Evolutionary conservation across 192 early-diverging fungal species (phyloP).

Genomic region (Coemansia sp.): DNA sequence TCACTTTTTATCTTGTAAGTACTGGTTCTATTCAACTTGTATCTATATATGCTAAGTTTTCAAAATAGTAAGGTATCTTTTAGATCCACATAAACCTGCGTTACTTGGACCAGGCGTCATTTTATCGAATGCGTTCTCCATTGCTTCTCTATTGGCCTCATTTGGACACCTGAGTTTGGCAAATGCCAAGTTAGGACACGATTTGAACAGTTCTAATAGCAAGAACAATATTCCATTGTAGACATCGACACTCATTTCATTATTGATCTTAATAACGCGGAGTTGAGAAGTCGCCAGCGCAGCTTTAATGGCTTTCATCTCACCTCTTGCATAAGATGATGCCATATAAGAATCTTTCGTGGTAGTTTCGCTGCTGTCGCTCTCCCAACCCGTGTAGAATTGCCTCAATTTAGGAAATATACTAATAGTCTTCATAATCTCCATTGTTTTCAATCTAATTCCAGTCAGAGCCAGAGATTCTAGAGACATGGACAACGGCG

Average conservation of each 20-base stretch:
- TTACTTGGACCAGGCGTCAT: background rate
- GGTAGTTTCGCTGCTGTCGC: background rate
- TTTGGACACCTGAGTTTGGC: background rate
- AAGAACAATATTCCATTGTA: too few species aligned
- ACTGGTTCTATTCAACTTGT: background rate
- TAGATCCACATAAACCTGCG: background rate
- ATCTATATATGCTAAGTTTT: background rate
- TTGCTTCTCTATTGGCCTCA: background rate
- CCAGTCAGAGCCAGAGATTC: background rate
- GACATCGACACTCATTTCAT: too few species aligned
- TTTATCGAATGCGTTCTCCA: background rate
- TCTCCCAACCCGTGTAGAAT: background rate
- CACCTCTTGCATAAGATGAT: background rate
- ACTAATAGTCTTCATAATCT: too few species aligned
- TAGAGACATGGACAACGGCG: background rate
- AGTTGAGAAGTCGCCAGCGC: background rate
- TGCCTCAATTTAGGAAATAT: background rate
- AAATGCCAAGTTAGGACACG: background rate
- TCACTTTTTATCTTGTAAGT: background rate
- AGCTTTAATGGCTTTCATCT: background rate
- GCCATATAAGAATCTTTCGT: background rate
- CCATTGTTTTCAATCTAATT: too few species aligned
- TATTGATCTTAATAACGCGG: background rate
- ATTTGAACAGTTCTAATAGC: background rate
- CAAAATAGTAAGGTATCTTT: background rate